phyloP scores from a whole-genome alignment of 2,329 filamentous ascomycete species.

The Gnomoniopsis smithogilvyi region DNA sequence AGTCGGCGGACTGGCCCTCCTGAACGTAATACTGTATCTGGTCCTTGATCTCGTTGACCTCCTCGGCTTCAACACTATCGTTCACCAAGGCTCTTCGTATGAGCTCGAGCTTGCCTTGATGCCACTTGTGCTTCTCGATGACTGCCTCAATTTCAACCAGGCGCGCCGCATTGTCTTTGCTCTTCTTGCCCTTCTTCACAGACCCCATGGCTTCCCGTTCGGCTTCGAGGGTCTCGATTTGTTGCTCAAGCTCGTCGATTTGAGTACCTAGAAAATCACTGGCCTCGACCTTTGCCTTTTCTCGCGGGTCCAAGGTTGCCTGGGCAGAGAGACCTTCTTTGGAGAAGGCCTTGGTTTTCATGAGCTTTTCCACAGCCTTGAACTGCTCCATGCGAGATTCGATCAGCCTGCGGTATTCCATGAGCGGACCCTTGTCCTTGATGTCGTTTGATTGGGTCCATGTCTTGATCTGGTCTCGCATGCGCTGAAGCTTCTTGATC shows the following conservation, averaged over 20 bases:
- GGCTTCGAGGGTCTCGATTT: slow-evolving; percentile 89
- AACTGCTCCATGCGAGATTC: slow-evolving; percentile 99
- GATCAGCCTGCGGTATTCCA: slow-evolving; percentile 93
- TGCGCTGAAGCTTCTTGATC: slow-evolving; percentile 98
- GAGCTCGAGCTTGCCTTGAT: slow-evolving; percentile 88
- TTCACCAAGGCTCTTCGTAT: slow-evolving; percentile 90
- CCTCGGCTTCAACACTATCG: slow-evolving; percentile 80
- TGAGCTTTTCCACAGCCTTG: slow-evolving; percentile 99
- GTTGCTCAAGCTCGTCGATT: slow-evolving; percentile 89
- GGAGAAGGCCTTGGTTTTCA: slow-evolving; percentile 99
- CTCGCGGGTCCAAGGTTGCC: slow-evolving; percentile 93
- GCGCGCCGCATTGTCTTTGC: slow-evolving; percentile 71
- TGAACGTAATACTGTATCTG: slow-evolving; percentile 94
- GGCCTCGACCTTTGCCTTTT: slow-evolving; percentile 88
- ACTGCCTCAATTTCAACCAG: slow-evolving; percentile 80
- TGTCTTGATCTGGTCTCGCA: slow-evolving; percentile 98
- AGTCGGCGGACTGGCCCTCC: slow-evolving; percentile 84
- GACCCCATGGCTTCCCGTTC: slow-evolving; percentile 83
- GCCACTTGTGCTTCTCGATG: slow-evolving; percentile 95
- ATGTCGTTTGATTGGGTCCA: slow-evolving; percentile 98
- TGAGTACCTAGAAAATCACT: slow-evolving; percentile 81
- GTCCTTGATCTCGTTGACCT: slow-evolving; percentile 86
- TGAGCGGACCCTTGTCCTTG: slow-evolving; percentile 95
- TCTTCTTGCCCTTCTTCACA: slow-evolving; percentile 88
- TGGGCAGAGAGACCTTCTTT: slow-evolving; percentile 94